These are phyloP conservation scores for Pelargonium citronellum DNA, from an alignment of 441 rosid genomes.

Conservation along the genomic window DNA sequence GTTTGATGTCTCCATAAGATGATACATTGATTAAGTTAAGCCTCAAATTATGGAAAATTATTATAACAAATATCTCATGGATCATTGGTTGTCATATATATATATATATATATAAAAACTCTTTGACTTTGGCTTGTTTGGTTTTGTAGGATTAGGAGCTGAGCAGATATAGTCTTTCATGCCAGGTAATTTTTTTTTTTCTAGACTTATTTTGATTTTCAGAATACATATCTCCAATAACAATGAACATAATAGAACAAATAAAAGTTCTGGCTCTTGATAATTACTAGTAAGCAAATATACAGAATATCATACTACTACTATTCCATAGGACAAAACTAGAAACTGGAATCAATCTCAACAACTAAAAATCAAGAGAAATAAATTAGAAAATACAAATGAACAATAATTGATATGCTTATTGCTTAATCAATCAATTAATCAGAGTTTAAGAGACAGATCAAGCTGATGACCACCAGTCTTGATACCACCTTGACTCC, in stretches of 20 bases:
- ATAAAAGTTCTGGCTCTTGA: background rate
- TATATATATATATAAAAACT: too few relatives aligned
- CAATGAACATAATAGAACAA: background rate
- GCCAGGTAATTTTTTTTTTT: background rate
- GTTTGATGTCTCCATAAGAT: conserved; percentile 1
- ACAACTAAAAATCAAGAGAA: background rate
- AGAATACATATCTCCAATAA: background rate
- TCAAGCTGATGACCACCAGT: conserved; percentile 43
- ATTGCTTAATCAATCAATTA: conserved; percentile 12
- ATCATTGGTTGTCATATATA: too few relatives aligned
- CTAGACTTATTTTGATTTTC: background rate
- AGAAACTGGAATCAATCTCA: background rate
- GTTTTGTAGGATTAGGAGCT: too few relatives aligned
- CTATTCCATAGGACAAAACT: background rate
- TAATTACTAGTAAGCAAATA: background rate
- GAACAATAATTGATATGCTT: conserved; percentile 7
- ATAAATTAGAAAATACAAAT: conserved; percentile 2
- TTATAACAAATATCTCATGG: too few relatives aligned
- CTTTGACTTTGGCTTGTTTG: too few relatives aligned
- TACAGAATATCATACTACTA: background rate
- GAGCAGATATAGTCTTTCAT: too few relatives aligned
- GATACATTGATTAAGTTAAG: background rate
- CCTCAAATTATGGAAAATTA: too few relatives aligned
- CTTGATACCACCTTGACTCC: conserved; percentile 29
- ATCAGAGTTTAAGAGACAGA: conserved; percentile 66